Conservation (phyloP, 2,329 filamentous ascomycete species). For the Apiospora phragmitis region DNA sequence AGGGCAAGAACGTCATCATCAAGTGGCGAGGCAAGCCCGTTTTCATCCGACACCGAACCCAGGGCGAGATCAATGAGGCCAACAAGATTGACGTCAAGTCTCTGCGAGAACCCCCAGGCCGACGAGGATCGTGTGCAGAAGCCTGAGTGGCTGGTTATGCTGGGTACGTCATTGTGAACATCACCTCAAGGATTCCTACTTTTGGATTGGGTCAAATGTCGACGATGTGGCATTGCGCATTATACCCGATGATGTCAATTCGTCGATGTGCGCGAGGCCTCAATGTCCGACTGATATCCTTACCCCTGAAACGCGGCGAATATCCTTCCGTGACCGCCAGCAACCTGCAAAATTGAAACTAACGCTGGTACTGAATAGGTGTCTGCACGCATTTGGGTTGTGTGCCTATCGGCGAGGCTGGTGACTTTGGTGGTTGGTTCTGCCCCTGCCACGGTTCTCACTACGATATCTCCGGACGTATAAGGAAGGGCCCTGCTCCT, state of each 20-base stretch:
- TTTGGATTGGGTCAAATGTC: background rate
- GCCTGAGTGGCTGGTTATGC: slow-evolving; percentile 98
- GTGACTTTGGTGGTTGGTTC: slow-evolving; percentile 99
- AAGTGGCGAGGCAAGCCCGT: slow-evolving; percentile 99
- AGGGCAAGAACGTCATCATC: slow-evolving; percentile 99
- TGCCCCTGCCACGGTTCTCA: slow-evolving; percentile 99
- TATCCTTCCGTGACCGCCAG: background rate
- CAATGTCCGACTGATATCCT: background rate
- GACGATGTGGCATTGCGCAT: background rate
- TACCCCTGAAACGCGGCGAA: background rate
- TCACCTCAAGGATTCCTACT: background rate
- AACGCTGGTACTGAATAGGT: slow-evolving; percentile 49
- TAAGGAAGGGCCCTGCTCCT: slow-evolving; percentile 95
- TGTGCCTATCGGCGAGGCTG: slow-evolving; percentile 97
- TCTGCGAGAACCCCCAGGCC: slow-evolving; percentile 89
- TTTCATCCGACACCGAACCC: slow-evolving; percentile 98
- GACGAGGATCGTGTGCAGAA: slow-evolving; percentile 95
- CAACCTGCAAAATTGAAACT: slow-evolving; percentile 20
- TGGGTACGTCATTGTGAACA: slow-evolving; percentile 61
- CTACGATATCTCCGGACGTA: slow-evolving; percentile 98
- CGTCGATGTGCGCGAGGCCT: background rate
- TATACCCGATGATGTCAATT: background rate
- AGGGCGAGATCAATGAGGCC: slow-evolving; percentile 90
- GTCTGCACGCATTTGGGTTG: slow-evolving; percentile 99
- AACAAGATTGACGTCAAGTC: slow-evolving; percentile 80